Evolutionary conservation across 805 yeast genomes (phyloP).

Genomic region (Zygoascus biomembranicola): DNA sequence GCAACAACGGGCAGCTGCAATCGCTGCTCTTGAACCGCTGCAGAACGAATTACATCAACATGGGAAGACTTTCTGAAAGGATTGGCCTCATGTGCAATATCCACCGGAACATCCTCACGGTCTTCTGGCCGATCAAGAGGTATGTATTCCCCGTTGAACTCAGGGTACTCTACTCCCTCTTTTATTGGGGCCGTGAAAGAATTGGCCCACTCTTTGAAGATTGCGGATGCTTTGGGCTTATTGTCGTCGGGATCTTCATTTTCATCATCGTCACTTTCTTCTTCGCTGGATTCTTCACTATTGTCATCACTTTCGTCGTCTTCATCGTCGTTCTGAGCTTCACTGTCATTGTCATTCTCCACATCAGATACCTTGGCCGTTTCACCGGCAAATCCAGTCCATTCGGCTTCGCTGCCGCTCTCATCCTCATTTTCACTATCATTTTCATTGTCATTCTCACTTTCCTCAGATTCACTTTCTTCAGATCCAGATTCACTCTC

Average conservation of each 20-base stretch:
- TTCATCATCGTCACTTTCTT: background rate
- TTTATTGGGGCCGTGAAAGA: constrained; percentile 61
- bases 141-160: constrained; percentile 40
- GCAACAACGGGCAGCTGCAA: constrained; percentile 77
- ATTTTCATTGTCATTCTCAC: constrained; percentile 5
- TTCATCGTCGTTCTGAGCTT: constrained; percentile 20
- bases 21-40: constrained; percentile 58
- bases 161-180: constrained; percentile 41
- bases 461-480: constrained; percentile 18
- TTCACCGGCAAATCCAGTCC: constrained; percentile 15
- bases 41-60: constrained; percentile 59
- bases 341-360: constrained; percentile 7
- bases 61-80: constrained; percentile 50
- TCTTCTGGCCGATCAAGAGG: constrained; percentile 64
- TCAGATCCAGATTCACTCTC: constrained; percentile 22
- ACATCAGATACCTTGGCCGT: constrained; percentile 17
- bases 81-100: constrained; percentile 40
- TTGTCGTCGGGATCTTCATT: constrained; percentile 26
- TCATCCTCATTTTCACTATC: constrained; percentile 3
- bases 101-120: constrained; percentile 58
- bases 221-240: constrained; percentile 41
- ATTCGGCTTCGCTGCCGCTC: constrained; percentile 2
- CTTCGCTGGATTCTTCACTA: background rate
- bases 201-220: constrained; percentile 87
- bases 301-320: constrained; percentile 26